Evolutionary conservation across 2,329 filamentous ascomycete species (phyloP), one percentile per base, ranked within the genome.

Genomic region (Nannizzia gypsea): DNA sequence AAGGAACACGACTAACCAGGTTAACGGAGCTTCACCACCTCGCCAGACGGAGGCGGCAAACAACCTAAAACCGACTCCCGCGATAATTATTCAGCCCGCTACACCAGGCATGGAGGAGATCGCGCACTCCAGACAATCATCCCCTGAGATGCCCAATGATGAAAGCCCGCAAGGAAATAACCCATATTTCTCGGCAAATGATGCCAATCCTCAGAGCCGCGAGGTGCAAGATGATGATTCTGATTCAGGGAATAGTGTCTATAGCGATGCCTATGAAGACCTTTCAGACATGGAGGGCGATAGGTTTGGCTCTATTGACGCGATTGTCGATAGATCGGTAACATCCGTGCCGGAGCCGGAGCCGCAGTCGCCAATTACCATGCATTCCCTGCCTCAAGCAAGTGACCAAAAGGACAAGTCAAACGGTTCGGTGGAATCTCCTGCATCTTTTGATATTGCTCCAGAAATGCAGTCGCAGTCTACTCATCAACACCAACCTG

Each of bases 221-320:
- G 24, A n/a, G 8, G 56, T 64, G 17, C 11, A 46, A n/a, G 70
- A 70, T 55, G 68, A 64, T 3, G 74, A 74, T 52, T 70, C 69
- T 28, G 73, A 75, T 6, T 74, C 73, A 17, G 70, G 70, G 17
- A 74, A 76, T 34, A 79, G 77, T 65, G 66, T 79, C 57, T 79
- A 79, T 63, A 79, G 76, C 64, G 73, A 76, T 65, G 75, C 74
- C 6, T 70, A 73, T 28, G 74, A 76, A 58, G 72, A 71, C 8
- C 62, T 75, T 11, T 62, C 67, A 3, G 68, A 66, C 1, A 62
- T 70, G 46, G 70, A 77, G 46, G 73, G 73, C 1, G 73, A 77
- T 64, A 73, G 74, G 0, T 79, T 77, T 66, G 77, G 76, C 8
- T 79, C 77, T 6, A 78, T 79, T 61, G 76, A 79, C 66, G 77